phyloP scores from a whole-genome alignment of 768 basidiomycete species.

The Agrocybe praecox region DNA sequence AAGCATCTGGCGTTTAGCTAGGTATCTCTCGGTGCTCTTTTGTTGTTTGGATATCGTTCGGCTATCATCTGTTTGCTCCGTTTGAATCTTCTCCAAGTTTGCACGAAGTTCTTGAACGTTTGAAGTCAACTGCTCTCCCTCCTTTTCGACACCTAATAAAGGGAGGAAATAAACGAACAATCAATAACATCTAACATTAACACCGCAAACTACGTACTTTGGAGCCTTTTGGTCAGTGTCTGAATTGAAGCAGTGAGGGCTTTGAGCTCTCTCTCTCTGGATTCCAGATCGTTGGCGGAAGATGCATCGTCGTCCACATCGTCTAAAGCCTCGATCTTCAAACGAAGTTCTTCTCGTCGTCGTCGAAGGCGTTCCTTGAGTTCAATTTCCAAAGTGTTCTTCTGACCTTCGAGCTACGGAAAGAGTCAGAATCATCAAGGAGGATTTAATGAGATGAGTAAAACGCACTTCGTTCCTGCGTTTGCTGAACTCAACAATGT shows the following conservation, averaged over 20 bases:
- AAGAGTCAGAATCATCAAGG: background rate
- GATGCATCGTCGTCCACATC: constrained; percentile 59
- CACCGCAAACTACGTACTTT: constrained; percentile 43
- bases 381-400: constrained; percentile 89
- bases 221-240: constrained; percentile 59
- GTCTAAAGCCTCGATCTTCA: constrained; percentile 75
- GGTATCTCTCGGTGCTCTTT: constrained; percentile 93
- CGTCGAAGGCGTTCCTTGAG: constrained; percentile 87
- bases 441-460: background rate
- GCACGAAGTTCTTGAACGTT: constrained; percentile 69
- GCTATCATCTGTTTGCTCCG: constrained; percentile 84
- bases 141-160: constrained; percentile 66
- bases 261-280: constrained; percentile 68
- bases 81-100: constrained; percentile 74
- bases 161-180: background rate
- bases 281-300: constrained; percentile 68
- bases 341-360: constrained; percentile 74
- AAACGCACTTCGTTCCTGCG: constrained; percentile 67
- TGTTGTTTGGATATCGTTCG: constrained; percentile 89
- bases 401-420: constrained; percentile 67
- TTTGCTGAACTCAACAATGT: constrained; percentile 67
- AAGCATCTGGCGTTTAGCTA: constrained; percentile 90
- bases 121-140: constrained; percentile 59
- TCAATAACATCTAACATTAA: background rate
- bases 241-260: constrained; percentile 69